Conservation (phyloP, 2,329 filamentous ascomycete genomes). For the Fusarium luffae region DNA sequence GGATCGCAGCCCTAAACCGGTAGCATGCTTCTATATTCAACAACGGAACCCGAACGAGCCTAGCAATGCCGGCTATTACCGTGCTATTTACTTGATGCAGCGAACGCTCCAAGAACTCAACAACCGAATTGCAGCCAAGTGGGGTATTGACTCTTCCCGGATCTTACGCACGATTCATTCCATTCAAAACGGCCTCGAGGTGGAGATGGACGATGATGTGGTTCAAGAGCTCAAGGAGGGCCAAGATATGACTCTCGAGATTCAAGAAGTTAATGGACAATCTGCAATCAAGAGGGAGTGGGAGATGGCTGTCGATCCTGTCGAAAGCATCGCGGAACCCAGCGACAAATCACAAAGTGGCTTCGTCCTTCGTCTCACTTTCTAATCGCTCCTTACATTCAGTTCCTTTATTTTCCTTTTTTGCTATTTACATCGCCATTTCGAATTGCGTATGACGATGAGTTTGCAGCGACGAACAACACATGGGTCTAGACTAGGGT, state of each 20-base stretch:
- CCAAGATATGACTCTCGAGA: constrained; percentile 87
- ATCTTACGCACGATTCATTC: constrained; percentile 79
- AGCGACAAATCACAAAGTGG: constrained; percentile 43
- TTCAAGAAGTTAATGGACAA: constrained; percentile 59
- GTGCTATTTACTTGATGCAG: constrained; percentile 85
- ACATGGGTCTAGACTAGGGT: constrained; percentile 41
- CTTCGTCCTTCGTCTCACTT: constrained; percentile 60
- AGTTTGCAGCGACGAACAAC: constrained; percentile 27
- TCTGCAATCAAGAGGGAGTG: constrained; percentile 64
- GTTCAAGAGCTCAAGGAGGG: constrained; percentile 86
- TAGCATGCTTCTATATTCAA: constrained; percentile 89
- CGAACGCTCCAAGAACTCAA: constrained; percentile 81
- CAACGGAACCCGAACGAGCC: constrained; percentile 62
- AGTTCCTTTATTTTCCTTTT: constrained; percentile 1
- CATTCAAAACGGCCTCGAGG: constrained; percentile 78
- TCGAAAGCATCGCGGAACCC: constrained; percentile 46
- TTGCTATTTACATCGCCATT: constrained; percentile 1
- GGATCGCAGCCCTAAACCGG: constrained; percentile 75
- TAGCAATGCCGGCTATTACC: constrained; percentile 74
- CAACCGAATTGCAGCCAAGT: constrained; percentile 79
- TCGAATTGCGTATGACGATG: constrained; percentile 10
- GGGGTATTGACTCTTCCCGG: constrained; percentile 77
- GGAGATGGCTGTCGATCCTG: constrained; percentile 69
- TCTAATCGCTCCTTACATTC: constrained; percentile 48
- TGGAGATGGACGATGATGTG: constrained; percentile 92